These are phyloP conservation scores for Leccinum disarticulatum DNA, from an alignment of 768 basidiomycete genomes.

Conservation along the genomic window DNA sequence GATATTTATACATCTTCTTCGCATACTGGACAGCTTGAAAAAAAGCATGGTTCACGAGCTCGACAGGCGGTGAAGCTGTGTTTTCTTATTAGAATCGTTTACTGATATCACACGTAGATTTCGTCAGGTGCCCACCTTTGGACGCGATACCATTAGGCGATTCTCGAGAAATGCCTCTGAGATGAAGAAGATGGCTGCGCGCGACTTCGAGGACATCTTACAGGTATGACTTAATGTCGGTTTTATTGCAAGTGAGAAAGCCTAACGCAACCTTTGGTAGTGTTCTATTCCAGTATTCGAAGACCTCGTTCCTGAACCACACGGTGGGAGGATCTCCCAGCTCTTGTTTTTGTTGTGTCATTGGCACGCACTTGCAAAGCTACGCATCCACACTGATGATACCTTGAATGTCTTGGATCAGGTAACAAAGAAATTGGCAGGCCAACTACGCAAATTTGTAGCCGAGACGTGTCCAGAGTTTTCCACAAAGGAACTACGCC, in stretches of 20 bases:
- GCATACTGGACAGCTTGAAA: neutral
- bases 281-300: neutral
- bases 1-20: neutral
- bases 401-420: no score
- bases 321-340: neutral
- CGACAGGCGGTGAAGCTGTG: neutral
- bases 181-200: neutral
- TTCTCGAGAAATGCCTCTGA: neutral
- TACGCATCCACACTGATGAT: neutral
- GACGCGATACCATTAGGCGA: neutral
- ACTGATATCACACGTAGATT: neutral
- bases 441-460: no score
- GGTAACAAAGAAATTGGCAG: no score
- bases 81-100: no score
- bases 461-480: no score
- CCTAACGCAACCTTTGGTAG: neutral
- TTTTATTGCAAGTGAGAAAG: neutral
- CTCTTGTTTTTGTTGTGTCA: neutral
- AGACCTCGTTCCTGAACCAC: neutral
- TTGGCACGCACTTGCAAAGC: neutral
- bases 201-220: neutral
- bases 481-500: no score
- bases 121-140: neutral
- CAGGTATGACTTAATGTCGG: neutral
- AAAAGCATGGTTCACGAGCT: neutral